phyloP scores from a whole-genome alignment of 805 yeast genomes.

The Schwanniomyces sp. region DNA sequence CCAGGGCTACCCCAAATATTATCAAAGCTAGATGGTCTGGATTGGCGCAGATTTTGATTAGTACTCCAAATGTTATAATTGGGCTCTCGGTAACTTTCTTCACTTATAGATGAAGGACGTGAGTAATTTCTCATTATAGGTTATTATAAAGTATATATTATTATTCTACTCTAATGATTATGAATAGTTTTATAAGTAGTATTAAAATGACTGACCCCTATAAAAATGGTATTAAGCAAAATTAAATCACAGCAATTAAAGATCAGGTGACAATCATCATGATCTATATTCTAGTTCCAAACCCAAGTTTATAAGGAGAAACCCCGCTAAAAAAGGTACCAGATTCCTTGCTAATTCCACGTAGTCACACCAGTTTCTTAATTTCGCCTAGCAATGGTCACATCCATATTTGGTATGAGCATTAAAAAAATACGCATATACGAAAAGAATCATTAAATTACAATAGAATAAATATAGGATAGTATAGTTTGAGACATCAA shows the following conservation, averaged over 20 bases:
- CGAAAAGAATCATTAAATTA: background rate
- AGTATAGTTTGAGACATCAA: background rate
- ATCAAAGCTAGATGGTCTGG: slow-evolving; percentile 14
- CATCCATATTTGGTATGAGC: background rate
- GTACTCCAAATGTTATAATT: slow-evolving; percentile 4
- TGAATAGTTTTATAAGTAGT: background rate
- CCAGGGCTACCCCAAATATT: slow-evolving; percentile 14
- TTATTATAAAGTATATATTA: background rate
- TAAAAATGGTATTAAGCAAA: slow-evolving; percentile 1
- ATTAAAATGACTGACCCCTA: slow-evolving; percentile 6
- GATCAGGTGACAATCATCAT: slow-evolving; percentile 6
- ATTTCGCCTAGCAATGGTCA: background rate
- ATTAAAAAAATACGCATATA: background rate
- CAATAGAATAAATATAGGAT: background rate
- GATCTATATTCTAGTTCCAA: background rate
- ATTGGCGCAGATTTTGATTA: slow-evolving; percentile 1
- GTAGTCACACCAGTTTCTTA: slow-evolving; percentile 1
- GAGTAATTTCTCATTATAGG: slow-evolving; percentile 4
- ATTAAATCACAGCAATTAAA: slow-evolving; percentile 6
- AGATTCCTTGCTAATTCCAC: background rate
- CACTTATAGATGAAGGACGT: slow-evolving; percentile 11
- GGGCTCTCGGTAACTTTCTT: slow-evolving; percentile 3
- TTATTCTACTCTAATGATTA: background rate
- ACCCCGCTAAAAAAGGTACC: background rate
- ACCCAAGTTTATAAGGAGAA: background rate